phyloP scores from a whole-genome alignment of 2,329 filamentous ascomycete genomes.

The Hyphodiscus sp. region DNA sequence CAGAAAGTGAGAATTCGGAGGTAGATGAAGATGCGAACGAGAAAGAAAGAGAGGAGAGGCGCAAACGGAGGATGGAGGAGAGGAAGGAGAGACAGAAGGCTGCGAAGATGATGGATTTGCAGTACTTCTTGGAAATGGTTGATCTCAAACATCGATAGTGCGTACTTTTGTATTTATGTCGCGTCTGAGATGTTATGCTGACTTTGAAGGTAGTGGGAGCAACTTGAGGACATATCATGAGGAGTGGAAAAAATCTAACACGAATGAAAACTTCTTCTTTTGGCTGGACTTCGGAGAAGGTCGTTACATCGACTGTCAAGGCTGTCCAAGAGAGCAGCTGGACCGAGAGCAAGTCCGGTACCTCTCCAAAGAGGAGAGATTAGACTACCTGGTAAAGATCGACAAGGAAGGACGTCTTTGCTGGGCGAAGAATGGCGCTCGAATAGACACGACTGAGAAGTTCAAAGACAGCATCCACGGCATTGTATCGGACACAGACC shows the following conservation, averaged over 20 bases:
- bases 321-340: constrained; percentile 66
- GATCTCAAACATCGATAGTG: constrained; percentile 76
- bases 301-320: constrained; percentile 58
- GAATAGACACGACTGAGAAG: constrained; percentile 68
- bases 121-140: constrained; percentile 81
- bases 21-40: constrained; percentile 21
- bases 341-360: constrained; percentile 79
- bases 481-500: constrained; percentile 56
- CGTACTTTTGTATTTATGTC: no score
- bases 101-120: constrained; percentile 74
- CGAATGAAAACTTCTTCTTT: constrained; percentile 86
- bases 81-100: constrained; percentile 54
- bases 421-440: constrained; percentile 76
- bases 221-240: constrained; percentile 77
- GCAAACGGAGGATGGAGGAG: constrained; percentile 39
- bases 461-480: constrained; percentile 77
- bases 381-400: constrained; percentile 73
- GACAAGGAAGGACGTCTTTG: constrained; percentile 69
- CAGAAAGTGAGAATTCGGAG: constrained; percentile 10
- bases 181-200: no score
- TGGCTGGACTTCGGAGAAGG: constrained; percentile 85
- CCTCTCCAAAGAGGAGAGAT: constrained; percentile 72
- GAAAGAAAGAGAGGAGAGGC: constrained; percentile 34
- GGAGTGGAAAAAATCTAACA: constrained; percentile 72
- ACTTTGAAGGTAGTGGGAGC: constrained; percentile 43